These are phyloP conservation scores for Backusella psychrophila DNA, from an alignment of 192 early-diverging fungal species.

Conservation along the genomic window DNA sequence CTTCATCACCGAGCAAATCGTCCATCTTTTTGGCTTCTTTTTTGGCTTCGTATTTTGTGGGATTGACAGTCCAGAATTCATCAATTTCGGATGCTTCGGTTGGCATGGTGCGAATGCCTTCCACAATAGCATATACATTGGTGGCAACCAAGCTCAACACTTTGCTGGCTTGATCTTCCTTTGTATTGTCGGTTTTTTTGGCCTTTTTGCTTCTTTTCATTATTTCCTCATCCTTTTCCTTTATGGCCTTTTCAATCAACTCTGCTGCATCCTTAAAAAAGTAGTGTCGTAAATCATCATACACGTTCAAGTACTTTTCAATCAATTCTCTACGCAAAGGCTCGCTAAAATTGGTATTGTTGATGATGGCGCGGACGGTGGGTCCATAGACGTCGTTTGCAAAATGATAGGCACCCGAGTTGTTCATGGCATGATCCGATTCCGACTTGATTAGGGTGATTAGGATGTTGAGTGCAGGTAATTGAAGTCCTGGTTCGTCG, in stretches of 20 bases:
- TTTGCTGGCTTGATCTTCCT: neutral
- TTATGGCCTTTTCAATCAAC: slow-evolving; percentile 14
- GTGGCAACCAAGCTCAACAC: slow-evolving; percentile 41
- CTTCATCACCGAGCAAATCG: slow-evolving; percentile 26
- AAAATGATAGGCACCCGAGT: slow-evolving; percentile 56
- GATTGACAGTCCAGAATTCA: slow-evolving; percentile 64
- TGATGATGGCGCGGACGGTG: slow-evolving; percentile 56
- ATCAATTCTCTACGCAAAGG: slow-evolving; percentile 62
- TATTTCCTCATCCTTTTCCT: slow-evolving; percentile 33
- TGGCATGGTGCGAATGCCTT: slow-evolving; percentile 57
- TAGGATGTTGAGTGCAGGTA: slow-evolving; percentile 70
- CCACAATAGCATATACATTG: slow-evolving; percentile 62
- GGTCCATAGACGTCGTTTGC: slow-evolving; percentile 63
- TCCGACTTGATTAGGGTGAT: slow-evolving; percentile 70
- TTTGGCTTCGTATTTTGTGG: slow-evolving; percentile 25
- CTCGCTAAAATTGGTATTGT: slow-evolving; percentile 55
- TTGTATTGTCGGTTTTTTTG: slow-evolving; percentile 9
- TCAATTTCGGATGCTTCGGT: slow-evolving; percentile 50
- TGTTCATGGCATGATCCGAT: slow-evolving; percentile 38
- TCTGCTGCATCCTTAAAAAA: slow-evolving; percentile 68
- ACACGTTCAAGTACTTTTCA: slow-evolving; percentile 70
- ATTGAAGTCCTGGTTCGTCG: slow-evolving; percentile 71
- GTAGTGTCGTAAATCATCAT: slow-evolving; percentile 85
- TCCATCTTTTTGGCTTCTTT: neutral
- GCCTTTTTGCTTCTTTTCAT: slow-evolving; percentile 23